phyloP scores from a whole-genome alignment of 108 stramenopile species.

The Poteriospumella lacustris region DNA sequence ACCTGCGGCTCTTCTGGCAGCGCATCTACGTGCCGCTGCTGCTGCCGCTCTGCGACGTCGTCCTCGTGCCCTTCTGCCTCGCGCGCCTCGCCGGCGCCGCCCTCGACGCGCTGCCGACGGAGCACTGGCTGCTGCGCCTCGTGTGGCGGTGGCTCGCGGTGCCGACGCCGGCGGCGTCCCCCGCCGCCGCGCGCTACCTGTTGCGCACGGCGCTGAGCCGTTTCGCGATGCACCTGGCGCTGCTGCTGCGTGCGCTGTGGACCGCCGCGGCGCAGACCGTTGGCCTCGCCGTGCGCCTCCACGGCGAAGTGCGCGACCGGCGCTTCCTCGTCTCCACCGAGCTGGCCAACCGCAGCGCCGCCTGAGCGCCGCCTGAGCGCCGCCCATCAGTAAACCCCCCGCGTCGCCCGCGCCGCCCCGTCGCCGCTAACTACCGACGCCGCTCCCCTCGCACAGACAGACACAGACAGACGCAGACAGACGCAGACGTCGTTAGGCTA shows the following conservation, averaged over 20 bases:
- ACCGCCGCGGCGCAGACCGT: too few relatives aligned
- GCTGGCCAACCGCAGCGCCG: neutral
- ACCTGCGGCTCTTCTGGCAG: neutral
- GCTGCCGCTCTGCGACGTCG: neutral
- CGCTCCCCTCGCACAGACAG: too few relatives aligned
- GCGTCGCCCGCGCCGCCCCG: too few relatives aligned
- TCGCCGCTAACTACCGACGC: too few relatives aligned
- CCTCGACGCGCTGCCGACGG: neutral
- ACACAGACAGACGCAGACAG: too few relatives aligned
- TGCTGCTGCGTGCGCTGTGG: neutral
- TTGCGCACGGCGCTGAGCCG: neutral
- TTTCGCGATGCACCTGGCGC: neutral
- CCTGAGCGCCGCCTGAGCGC: neutral
- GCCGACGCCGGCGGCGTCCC: neutral
- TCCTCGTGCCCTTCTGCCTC: neutral
- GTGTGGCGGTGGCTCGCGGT: neutral
- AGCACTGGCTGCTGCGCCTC: neutral
- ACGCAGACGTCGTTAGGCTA: too few relatives aligned
- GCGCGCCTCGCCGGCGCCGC: neutral
- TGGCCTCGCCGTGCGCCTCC: neutral
- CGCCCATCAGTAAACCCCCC: too few relatives aligned
- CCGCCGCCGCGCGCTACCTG: neutral
- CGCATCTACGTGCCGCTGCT: neutral
- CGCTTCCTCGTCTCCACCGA: neutral
- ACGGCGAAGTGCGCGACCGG: constrained; percentile 3